These are phyloP conservation scores for Penicillium longicatenatum DNA, from an alignment of 495 filamentous ascomycete species.

Conservation along the genomic window DNA sequence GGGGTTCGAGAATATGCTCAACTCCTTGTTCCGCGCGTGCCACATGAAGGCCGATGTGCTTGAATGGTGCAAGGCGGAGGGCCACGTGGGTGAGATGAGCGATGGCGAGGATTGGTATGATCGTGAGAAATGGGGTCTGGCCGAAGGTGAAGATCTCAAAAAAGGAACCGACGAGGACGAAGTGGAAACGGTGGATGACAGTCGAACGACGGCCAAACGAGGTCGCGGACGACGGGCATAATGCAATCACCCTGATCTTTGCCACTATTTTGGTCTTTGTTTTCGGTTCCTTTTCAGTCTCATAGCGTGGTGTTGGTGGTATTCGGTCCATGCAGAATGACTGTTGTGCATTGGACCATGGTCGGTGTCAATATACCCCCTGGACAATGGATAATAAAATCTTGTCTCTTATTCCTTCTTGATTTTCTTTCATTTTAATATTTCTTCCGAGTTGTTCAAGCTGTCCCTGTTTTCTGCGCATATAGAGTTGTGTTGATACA, in stretches of 20 bases:
- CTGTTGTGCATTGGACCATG: conserved; percentile 5
- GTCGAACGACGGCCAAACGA: conserved; percentile 67
- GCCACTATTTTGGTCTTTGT: not conserved
- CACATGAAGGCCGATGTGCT: conserved; percentile 76
- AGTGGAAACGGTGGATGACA: conserved; percentile 69
- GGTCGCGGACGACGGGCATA: conserved; percentile 44
- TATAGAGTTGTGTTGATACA: not conserved
- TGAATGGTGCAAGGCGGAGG: conserved; percentile 88
- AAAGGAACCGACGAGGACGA: conserved; percentile 94
- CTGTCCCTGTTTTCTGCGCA: not conserved
- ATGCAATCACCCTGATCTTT: not conserved
- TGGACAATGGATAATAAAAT: conserved; percentile 17
- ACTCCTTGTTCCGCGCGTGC: conserved; percentile 74
- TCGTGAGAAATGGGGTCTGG: conserved; percentile 81
- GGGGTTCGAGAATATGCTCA: conserved; percentile 72
- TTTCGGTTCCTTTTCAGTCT: conserved; percentile 11
- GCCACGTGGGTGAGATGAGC: conserved; percentile 80
- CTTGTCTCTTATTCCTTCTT: not conserved
- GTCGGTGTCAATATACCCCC: conserved; percentile 25
- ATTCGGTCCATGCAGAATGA: conserved; percentile 8
- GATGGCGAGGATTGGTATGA: conserved; percentile 98
- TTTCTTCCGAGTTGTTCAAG: not conserved
- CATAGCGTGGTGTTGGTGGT: conserved; percentile 35
- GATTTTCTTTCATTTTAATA: not conserved
- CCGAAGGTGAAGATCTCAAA: conserved; percentile 71